Evolutionary conservation across 345 rosid genomes (phyloP), one percentile per base, ranked within the genome.

Genomic region (Hibiscus tridactylites): DNA sequence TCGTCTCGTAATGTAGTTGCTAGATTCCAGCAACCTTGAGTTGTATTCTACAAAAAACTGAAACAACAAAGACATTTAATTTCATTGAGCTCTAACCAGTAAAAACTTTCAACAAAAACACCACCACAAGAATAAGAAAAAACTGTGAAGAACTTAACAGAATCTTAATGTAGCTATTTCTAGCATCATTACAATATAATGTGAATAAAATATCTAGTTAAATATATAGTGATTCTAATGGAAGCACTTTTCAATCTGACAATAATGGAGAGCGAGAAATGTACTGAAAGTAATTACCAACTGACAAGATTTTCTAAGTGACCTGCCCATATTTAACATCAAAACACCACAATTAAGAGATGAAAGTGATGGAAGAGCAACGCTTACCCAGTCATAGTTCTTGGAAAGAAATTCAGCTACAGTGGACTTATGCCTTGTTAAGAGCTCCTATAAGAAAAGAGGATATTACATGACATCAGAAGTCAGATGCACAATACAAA

Each of bases 401-500:
- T 85, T 88, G 16, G 88, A 84, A 59, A 96, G 97, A 82, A 96
- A 96, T 71, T 91, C 98, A 44, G 98, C 95, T 29, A 96, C 96
- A 9, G 98, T 96, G 75, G 99, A 91, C 79, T 96, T 96, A 78
- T 96, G 98, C 86, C 98, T 89, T 44, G 97, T 91, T 79, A 96
- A 57, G 26, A 96, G 85, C 77, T 96, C 99, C 99, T 96, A 83
- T 71, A 79, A 76, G 68, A 75, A 70, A 3, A 70, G 4, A 52
- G 71, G 75, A 68, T 29, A 54, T 67, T 65, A 65, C 28, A 78
- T 29, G 73, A 70, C 26, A 60, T 77, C 70, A 74, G 49, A 28
- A 26, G 68, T 65, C 74, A 8, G 52, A 49, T 54, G 52, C 26
- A 49, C 6, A 28, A 29, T 57, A 49, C 65, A 66, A 26, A 71